phyloP scores from a whole-genome alignment of 108 stramenopile species.

The Cyclotella sp. region DNA sequence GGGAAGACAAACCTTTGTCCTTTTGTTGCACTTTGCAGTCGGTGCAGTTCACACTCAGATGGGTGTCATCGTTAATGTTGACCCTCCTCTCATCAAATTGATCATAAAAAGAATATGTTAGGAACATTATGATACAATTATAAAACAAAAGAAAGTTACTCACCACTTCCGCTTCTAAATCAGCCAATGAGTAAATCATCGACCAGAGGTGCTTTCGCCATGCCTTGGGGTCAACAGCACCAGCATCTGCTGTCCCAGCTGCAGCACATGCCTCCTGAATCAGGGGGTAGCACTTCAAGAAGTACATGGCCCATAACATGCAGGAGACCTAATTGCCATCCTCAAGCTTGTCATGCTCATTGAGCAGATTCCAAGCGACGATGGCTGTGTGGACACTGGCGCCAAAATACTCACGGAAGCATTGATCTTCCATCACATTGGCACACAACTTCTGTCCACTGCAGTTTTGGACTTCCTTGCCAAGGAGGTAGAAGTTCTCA shows the following conservation, averaged over 20 bases:
- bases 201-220: not conserved
- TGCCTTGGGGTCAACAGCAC: constrained; percentile 6
- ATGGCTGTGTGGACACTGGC: too few species aligned
- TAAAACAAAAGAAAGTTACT: not conserved
- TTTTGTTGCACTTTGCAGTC: constrained; percentile 10
- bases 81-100: constrained; percentile 16
- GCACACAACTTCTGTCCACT: too few species aligned
- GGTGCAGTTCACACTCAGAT: constrained; percentile 18
- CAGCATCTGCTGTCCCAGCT: not conserved
- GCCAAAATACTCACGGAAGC: too few species aligned
- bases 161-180: not conserved
- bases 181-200: not conserved
- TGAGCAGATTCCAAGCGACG: too few species aligned
- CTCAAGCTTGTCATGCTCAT: too few species aligned
- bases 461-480: too few species aligned
- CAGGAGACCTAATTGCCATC: too few species aligned
- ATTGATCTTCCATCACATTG: not conserved
- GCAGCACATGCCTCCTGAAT: not conserved
- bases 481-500: too few species aligned
- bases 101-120: constrained; percentile 11
- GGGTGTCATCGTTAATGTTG: constrained; percentile 14
- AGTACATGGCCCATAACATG: too few species aligned
- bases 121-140: not conserved
- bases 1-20: constrained; percentile 4
- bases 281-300: too few species aligned